These are phyloP conservation scores for Phytophthora cryptogea DNA, from an alignment of 352 stramenopile species.

Conservation along the genomic window DNA sequence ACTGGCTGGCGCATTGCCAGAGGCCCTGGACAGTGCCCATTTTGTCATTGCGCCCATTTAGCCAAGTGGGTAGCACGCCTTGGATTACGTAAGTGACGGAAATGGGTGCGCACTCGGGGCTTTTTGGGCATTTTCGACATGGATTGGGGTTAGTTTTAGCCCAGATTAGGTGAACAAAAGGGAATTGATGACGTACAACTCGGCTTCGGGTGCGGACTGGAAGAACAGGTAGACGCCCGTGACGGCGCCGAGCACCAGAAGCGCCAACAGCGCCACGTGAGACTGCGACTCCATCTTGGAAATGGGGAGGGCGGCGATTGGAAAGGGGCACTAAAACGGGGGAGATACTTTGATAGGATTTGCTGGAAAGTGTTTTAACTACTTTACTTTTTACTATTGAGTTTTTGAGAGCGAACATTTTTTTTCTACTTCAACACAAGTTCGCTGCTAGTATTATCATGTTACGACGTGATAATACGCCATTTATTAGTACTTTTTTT, in stretches of 20 bases:
- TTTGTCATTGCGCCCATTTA: slow-evolving; percentile 85
- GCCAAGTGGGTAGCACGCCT: slow-evolving; percentile 77
- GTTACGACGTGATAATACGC: too few species aligned
- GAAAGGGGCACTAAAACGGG: too few species aligned
- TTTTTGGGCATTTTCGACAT: slow-evolving; percentile 21
- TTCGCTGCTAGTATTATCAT: too few species aligned
- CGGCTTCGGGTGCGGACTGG: slow-evolving; percentile 57
- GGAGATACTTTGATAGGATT: too few species aligned
- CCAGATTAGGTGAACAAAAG: not conserved
- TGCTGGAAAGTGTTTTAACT: too few species aligned
- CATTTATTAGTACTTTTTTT: too few species aligned
- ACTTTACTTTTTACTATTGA: too few species aligned
- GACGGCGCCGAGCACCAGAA: slow-evolving; percentile 44
- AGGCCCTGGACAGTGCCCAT: slow-evolving; percentile 81
- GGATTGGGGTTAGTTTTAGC: not conserved
- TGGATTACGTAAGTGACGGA: slow-evolving; percentile 79
- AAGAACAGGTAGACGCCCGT: slow-evolving; percentile 75
- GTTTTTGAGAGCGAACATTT: too few species aligned
- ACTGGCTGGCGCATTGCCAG: slow-evolving; percentile 77
- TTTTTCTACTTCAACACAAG: too few species aligned
- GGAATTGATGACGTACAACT: slow-evolving; percentile 54
- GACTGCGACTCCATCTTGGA: slow-evolving; percentile 15
- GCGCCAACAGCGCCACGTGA: slow-evolving; percentile 45
- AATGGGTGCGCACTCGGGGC: slow-evolving; percentile 67
- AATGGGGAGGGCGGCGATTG: too few species aligned